Conservation (phyloP, 108 stramenopile species). For the Discostella stelligeroides region DNA sequence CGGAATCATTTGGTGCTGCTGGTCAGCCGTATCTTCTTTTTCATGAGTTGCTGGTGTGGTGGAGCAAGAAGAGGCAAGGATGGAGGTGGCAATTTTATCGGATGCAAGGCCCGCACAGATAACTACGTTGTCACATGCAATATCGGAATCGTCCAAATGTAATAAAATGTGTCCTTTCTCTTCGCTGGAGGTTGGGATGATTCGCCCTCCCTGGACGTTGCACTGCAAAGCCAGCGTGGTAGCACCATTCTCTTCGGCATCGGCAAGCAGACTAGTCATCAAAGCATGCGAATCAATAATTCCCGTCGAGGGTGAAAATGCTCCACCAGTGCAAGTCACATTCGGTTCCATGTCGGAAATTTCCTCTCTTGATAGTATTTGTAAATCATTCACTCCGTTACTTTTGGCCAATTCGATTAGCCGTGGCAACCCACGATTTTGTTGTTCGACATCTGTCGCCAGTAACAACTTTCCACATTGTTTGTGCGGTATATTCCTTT, state of each 20-base stretch:
- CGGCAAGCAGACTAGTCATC: conserved; percentile 65
- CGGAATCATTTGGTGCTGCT: conserved; percentile 49
- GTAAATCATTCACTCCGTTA: conserved; percentile 76
- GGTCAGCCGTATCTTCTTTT: background rate
- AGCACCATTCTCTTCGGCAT: conserved; percentile 72
- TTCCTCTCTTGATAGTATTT: conserved; percentile 60
- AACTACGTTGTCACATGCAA: conserved; percentile 67
- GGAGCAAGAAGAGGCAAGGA: conserved; percentile 27
- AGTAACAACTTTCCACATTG: conserved; percentile 82
- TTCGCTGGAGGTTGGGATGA: conserved; percentile 4
- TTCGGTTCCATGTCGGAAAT: conserved; percentile 67
- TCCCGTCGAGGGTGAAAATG: conserved; percentile 83
- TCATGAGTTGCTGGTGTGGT: background rate
- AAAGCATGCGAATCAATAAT: conserved; percentile 79
- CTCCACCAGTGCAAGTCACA: conserved; percentile 60
- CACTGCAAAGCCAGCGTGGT: conserved; percentile 56
- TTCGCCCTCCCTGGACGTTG: conserved; percentile 52
- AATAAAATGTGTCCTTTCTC: conserved; percentile 25
- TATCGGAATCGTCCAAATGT: conserved; percentile 52
- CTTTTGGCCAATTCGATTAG: conserved; percentile 33
- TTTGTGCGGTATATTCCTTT: conserved; percentile 52
- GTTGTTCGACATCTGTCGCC: conserved; percentile 60
- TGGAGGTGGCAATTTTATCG: conserved; percentile 49
- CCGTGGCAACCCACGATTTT: conserved; percentile 28
- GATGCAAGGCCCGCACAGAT: conserved; percentile 75